These are phyloP conservation scores for Naganishia liquefaciens DNA, from an alignment of 1,284 basidiomycete species.

Conservation along the genomic window DNA sequence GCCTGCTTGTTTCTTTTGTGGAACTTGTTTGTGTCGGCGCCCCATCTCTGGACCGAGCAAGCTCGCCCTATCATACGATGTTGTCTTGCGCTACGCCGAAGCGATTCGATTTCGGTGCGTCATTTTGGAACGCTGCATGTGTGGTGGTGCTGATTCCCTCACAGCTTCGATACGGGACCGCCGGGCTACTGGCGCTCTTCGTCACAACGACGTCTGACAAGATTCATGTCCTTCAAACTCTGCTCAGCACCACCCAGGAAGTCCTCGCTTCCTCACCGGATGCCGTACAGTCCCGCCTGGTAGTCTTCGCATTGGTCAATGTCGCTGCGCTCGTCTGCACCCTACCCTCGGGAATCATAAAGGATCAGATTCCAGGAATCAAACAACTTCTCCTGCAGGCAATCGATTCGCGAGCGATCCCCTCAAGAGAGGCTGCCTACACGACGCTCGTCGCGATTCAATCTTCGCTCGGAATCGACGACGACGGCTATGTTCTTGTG, in stretches of 20 bases:
- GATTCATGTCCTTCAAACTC: neutral
- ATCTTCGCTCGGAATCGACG: conserved; percentile 41
- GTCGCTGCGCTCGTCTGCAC: conserved; percentile 6
- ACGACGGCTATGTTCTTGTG: conserved; percentile 36
- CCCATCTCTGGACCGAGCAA: neutral
- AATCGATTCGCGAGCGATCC: conserved; percentile 15
- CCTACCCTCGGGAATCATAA: neutral
- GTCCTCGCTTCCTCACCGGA: neutral
- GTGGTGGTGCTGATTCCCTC: neutral
- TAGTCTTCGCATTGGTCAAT: conserved; percentile 21
- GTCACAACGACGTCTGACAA: conserved; percentile 14
- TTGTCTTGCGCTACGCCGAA: conserved; percentile 15
- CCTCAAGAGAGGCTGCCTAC: conserved; percentile 44
- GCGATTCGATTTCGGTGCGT: conserved; percentile 22
- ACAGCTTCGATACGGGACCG: conserved; percentile 20
- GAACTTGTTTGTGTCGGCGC: conserved; percentile 19
- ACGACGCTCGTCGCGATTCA: conserved; percentile 47
- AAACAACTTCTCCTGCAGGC: conserved; percentile 20
- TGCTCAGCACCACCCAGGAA: neutral
- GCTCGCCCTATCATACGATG: conserved; percentile 3
- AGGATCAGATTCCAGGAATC: conserved; percentile 7
- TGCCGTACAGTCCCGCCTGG: neutral
- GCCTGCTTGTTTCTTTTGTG: conserved; percentile 22
- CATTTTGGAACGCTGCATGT: too few relatives aligned
- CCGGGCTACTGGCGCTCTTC: conserved; percentile 26